Base-by-base conservation (phyloP, 1,284 basidiomycete species). In the Ganoderma resinaceum region DNA sequence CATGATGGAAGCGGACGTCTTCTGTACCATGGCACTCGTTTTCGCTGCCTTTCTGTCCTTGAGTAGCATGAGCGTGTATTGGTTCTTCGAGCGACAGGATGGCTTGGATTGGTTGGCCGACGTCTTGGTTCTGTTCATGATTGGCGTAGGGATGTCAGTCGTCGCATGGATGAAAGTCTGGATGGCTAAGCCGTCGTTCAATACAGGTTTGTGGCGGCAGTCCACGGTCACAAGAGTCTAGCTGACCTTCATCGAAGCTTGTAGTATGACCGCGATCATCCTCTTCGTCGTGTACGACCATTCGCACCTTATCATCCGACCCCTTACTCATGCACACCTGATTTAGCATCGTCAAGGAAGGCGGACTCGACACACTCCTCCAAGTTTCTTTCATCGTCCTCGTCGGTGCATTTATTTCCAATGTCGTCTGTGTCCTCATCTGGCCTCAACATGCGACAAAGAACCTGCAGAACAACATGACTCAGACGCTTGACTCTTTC, bases 121-220 rank as follows among this genome's bases (percentile, higher is more conserved):
- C 70, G 74, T 86, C 26, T 80, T 95, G 29, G 87, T 92, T 23
- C 85, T 97, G 31, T 66, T 90, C 11, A 96, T 93, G 91, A 86
- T 98, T 68, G 96, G 94, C 0, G 73, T 95, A 1, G 91, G 92
- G 29, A 95, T 97, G 87, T 92, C 91, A 42, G 77, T 87, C 0
- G 81, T 98, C 29, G 95, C 95, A 0, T 98, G 91, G 88, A 89
- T 91, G 82, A 96, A 98, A 80, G 86, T 95, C 6, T 96, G 93
- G 90, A 95, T 98, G 82, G 88, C 84, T 11, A 97, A 94, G 77
- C 93, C 95, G 0, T 91, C 92, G 20, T 98, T 97, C 79, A 96
- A 96, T 75, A 94, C 95, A n/a, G 95, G 95, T 89, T 78, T 76
- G 85, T 63, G 14, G 20, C 55, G 4, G 26, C 9, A n/a, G 18